Percentiles rank a stretch among this genome's conserved stretches.
Evolutionary conservation across 2,329 filamentous ascomycete genomes (phyloP).

Genomic region (Claviceps sorghi): DNA sequence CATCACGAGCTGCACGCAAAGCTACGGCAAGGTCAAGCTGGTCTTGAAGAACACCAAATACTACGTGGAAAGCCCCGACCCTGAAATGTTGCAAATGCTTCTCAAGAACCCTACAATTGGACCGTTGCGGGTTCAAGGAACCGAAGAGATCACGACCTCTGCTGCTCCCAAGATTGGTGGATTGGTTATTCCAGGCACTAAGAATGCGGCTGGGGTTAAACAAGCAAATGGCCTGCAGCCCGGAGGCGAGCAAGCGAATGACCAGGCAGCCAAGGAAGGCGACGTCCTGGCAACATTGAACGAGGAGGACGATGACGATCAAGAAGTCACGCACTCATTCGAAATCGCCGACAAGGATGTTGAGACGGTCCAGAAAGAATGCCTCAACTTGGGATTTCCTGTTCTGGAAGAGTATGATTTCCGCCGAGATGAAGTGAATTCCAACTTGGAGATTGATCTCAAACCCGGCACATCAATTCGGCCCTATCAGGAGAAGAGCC

Average conservation of each 20-base stretch:
- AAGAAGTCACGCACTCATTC: conserved; percentile 83
- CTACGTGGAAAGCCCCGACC: conserved; percentile 83
- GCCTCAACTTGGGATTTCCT: conserved; percentile 71
- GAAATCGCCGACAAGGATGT: conserved; percentile 74
- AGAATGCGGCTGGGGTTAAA: conserved; percentile 75
- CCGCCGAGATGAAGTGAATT: conserved; percentile 74
- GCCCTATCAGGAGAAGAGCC: conserved; percentile 89
- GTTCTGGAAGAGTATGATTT: conserved; percentile 97
- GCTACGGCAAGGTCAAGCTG: conserved; percentile 89
- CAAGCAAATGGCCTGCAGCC: conserved; percentile 41
- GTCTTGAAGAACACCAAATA: conserved; percentile 91
- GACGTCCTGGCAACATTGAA: conserved; percentile 61
- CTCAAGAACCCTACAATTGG: conserved; percentile 74
- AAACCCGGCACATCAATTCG: conserved; percentile 81
- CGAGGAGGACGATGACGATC: conserved; percentile 78
- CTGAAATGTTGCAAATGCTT: conserved; percentile 72
- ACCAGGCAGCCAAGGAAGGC: conserved; percentile 41
- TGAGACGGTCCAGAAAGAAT: conserved; percentile 78
- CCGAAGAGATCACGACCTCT: conserved; percentile 59
- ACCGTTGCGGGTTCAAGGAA: conserved; percentile 58
- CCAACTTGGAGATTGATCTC: conserved; percentile 86
- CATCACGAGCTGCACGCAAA: conserved; percentile 66
- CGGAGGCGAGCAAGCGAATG: conserved; percentile 24
- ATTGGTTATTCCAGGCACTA: conserved; percentile 86
- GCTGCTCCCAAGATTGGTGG: conserved; percentile 75